phyloP scores from a whole-genome alignment of 2,329 filamentous ascomycete species.

The Calonectria honghensis region DNA sequence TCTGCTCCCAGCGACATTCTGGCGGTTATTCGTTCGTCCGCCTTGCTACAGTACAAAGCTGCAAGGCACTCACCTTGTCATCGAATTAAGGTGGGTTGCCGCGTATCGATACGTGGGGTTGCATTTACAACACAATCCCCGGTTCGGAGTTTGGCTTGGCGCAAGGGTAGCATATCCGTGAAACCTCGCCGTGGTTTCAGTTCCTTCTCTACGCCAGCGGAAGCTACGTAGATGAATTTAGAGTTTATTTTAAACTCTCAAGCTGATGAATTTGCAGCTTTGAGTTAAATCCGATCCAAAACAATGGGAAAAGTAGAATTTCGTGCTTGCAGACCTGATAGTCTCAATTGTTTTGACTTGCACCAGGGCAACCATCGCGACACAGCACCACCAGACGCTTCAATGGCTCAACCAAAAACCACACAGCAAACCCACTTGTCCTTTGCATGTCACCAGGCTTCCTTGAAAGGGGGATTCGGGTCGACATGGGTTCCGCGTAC shows the following conservation, averaged over 20 bases:
- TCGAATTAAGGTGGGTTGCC: constrained; percentile 4
- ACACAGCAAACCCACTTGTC: background rate
- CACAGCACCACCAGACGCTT: background rate
- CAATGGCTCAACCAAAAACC: background rate
- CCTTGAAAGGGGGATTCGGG: background rate
- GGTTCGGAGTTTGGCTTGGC: background rate
- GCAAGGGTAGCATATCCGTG: constrained; percentile 1
- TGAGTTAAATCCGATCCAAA: background rate
- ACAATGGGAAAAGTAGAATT: background rate
- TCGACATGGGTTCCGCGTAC: background rate
- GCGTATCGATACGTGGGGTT: constrained; percentile 24
- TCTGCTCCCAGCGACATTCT: no score
- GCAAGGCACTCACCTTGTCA: background rate
- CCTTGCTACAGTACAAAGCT: background rate
- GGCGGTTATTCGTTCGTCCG: background rate
- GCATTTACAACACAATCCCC: background rate
- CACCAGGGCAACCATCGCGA: background rate
- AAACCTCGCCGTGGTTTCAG: constrained; percentile 18
- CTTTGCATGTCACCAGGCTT: constrained; percentile 4
- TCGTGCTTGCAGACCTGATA: background rate
- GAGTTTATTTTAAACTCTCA: background rate
- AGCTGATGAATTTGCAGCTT: background rate
- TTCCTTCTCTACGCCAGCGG: background rate
- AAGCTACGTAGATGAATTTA: constrained; percentile 12
- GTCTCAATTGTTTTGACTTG: background rate